Percentiles rank a stretch among this genome's conserved stretches.
Conservation (phyloP, 2,329 filamentous ascomycete genomes). For the Ophiostoma sp. region DNA sequence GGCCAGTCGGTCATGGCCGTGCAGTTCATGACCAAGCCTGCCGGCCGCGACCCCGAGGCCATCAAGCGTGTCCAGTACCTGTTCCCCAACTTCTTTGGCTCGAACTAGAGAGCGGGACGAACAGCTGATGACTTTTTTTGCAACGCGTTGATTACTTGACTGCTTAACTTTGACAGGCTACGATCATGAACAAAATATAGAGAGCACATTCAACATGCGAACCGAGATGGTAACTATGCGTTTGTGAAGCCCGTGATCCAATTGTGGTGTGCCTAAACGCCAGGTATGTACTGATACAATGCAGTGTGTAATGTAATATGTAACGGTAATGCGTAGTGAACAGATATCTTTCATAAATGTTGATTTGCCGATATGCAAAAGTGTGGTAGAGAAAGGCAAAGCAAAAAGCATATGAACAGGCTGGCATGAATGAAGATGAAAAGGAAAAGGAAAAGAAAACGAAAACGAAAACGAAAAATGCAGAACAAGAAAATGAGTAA, state of each 20-base stretch:
- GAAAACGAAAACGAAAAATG: not conserved
- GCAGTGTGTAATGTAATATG: not conserved
- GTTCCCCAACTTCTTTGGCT: slow-evolving; percentile 70
- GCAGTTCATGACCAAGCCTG: slow-evolving; percentile 73
- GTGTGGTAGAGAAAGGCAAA: not conserved
- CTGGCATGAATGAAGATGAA: not conserved
- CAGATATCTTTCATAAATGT: not conserved
- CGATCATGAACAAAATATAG: not conserved
- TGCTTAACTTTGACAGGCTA: not conserved
- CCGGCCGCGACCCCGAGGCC: slow-evolving; percentile 66
- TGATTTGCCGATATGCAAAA: not conserved
- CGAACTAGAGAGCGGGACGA: not conserved
- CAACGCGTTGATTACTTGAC: not conserved
- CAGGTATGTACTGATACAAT: not conserved
- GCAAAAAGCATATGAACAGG: not conserved
- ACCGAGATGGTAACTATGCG: not conserved
- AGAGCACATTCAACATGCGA: slow-evolving; percentile 6
- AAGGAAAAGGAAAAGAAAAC: not conserved
- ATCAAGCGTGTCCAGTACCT: slow-evolving; percentile 77
- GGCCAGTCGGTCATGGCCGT: slow-evolving; percentile 72
- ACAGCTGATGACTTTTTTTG: not conserved
- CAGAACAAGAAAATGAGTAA: not conserved
- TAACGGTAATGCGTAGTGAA: not conserved
- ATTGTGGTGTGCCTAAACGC: slow-evolving; percentile 1
- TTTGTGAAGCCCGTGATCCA: not conserved